These are phyloP conservation scores for Punica granatum DNA, from an alignment of 345 rosid genomes.

Conservation along the genomic window DNA sequence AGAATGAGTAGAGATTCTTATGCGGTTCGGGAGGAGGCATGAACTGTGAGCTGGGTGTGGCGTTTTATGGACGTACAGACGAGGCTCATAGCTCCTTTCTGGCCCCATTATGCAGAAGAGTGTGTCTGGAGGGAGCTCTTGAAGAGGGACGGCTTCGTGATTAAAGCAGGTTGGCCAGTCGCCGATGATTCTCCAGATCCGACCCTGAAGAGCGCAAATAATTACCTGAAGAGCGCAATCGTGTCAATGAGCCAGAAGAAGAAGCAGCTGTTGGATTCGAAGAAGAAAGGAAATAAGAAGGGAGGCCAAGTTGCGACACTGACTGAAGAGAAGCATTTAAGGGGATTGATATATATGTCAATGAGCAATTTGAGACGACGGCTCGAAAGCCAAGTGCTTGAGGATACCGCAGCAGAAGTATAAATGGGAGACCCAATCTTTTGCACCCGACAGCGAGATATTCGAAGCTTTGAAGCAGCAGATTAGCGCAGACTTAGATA, in stretches of 20 bases:
- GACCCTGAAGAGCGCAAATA: conserved; percentile 72
- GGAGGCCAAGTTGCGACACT: conserved; percentile 46
- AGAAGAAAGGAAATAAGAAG: conserved; percentile 61
- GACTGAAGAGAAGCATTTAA: conserved; percentile 41
- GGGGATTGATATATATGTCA: conserved; percentile 64
- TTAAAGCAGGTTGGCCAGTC: too few relatives aligned
- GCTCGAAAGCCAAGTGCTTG: conserved; percentile 87
- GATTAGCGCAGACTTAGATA: conserved; percentile 52
- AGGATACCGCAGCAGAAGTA: conserved; percentile 55
- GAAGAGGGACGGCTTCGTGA: conserved; percentile 76
- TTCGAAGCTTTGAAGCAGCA: conserved; percentile 46
- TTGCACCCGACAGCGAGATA: conserved; percentile 66
- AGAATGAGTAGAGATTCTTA: conserved; percentile 83
- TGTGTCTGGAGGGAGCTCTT: conserved; percentile 81
- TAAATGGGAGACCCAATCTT: conserved; percentile 24
- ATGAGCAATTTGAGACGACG: conserved; percentile 70
- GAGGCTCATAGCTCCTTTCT: conserved; percentile 74
- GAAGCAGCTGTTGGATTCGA: conserved; percentile 58
- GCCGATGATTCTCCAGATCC: conserved; percentile 65
- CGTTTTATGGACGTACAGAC: conserved; percentile 89
- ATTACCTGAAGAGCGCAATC: too few relatives aligned
- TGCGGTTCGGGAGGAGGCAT: conserved; percentile 69
- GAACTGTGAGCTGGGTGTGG: conserved; percentile 59
- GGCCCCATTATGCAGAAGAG: conserved; percentile 90
- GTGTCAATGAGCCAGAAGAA: conserved; percentile 72